Base-by-base conservation (phyloP, 2,329 filamentous ascomycete genomes). In the Ophiostoma sp. region DNA sequence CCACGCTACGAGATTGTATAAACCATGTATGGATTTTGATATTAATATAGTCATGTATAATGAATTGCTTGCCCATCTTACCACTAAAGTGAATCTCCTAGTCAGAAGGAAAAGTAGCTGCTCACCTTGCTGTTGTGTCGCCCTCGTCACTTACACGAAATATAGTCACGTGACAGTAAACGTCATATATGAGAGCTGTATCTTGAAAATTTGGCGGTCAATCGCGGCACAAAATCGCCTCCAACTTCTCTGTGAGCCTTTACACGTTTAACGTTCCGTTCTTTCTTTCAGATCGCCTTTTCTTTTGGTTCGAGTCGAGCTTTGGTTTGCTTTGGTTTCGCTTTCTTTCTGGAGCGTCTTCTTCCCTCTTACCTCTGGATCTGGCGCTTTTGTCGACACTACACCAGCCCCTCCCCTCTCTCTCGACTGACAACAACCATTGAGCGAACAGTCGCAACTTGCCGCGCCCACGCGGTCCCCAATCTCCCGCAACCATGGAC, bases 401-500 rank as follows among this genome's bases (percentile, higher is more conserved):
- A 22, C 59, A 8, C 33, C 33, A 36, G 3, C 33, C 59, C 59
- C 31, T n/a, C 33, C n/a, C n/a, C n/a, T n/a, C n/a, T n/a, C n/a
- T n/a, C n/a, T n/a, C n/a, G n/a, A n/a, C n/a, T n/a, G 12, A 33
- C 17, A 2, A 61, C n/a, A 15, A 9, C 9, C 3, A 15, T 22
- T 22, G 19, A 31, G 9, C 31, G 28, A 42, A 39, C 33, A n/a
- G 7, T 15, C 28, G 8, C 17, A 36, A 5, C n/a, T 19, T 11
- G 11, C 33, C n/a, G 31, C 3, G 19, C 31, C 57, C 17, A 12
- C n/a, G 31, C 31, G 57, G 15, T 22, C 9, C 59, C 36, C 12
- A 15, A 45, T 39, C 36, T 7, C 4, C 61, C 61, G 36, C 28
- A 25, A 17, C 70, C 64, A 74, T 75, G 74, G 74, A 72, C 28